Evolutionary conservation across 768 basidiomycete species (phyloP), one percentile per base, ranked within the genome.

Genomic region (Crepidotus variabilis): DNA sequence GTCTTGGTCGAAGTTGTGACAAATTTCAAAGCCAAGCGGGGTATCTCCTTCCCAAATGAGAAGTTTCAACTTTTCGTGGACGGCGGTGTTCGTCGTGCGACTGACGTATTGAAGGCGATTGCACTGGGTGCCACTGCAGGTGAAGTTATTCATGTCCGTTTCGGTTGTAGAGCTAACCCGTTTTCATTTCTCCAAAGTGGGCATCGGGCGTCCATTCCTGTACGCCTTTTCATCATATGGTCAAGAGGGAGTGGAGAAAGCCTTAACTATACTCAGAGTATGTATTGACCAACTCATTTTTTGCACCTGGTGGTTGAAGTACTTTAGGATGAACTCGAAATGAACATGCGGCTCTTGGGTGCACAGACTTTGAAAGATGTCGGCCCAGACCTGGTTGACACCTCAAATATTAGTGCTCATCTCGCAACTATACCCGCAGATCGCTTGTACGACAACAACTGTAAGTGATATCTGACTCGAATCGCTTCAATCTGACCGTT

Each of bases 321-420:
- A 8, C 94, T 50, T 67, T 66, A 98, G 93, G 92, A 95, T 62
- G 96, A 99, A 70, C 93, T 99, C 63, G 92, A 95, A 76, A 98
- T 98, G 96, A 94, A 96, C 72, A 81, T 98, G 83, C 87, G 95
- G 14, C 77, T 98, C 1, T 72, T 99, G 24, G 96, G 96, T 6
- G 94, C 94, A 0, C 84, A 79, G 2, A 88, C 82, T 0, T 69
- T 98, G 46, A 80, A 79, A 52, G 92, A 98, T 33, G 75, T 98
- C 55, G 83, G 85, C 0, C 91, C 90, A 0, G 83, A 85, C 46
- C 95, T 98, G 95, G 92, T 98, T 7, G 93, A 98, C 60, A 85
- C 86, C 11, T 81, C 83, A 1, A 87, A 84, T 51, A 71, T 96
- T 28, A 75, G 77, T 52, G 69, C 77, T 22, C 93, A 93, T 64